phyloP scores from a whole-genome alignment of 176 grass and related monocot genomes.

The Rhynchospora tenuis region DNA sequence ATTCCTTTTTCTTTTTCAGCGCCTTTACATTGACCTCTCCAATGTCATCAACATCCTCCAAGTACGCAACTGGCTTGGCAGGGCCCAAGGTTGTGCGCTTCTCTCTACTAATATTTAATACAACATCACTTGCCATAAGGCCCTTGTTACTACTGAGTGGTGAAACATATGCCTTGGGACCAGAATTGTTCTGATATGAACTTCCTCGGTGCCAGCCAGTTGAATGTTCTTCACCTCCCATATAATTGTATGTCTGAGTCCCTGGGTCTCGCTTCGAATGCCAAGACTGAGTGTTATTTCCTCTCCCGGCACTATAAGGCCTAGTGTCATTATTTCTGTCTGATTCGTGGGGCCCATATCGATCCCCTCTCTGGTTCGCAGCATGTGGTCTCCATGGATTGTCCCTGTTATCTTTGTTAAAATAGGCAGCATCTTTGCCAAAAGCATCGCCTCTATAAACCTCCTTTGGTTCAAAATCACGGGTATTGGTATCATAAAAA shows the following conservation, averaged over 20 bases:
- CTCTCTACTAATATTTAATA: constrained; percentile 51
- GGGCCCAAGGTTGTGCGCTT: constrained; percentile 31
- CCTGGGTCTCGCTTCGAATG: constrained; percentile 28
- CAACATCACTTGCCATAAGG: constrained; percentile 29
- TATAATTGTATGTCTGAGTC: constrained; percentile 31
- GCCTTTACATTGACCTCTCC: constrained; percentile 50
- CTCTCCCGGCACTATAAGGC: constrained; percentile 58
- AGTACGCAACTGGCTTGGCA: constrained; percentile 33
- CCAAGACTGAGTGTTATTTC: constrained; percentile 44
- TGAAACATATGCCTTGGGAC: constrained; percentile 43
- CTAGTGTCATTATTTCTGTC: constrained; percentile 38
- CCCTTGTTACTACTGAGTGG: constrained; percentile 39
- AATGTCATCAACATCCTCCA: constrained; percentile 67
- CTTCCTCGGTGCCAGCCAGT: constrained; percentile 62
- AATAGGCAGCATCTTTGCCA: constrained; percentile 34
- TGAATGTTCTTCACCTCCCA: constrained; percentile 42
- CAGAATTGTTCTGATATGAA: constrained; percentile 52
- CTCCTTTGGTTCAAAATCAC: constrained; percentile 23
- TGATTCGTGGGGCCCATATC: not conserved
- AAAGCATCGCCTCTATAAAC: constrained; percentile 51
- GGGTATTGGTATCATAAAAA: constrained; percentile 28
- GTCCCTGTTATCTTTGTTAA: constrained; percentile 43
- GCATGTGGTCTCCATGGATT: constrained; percentile 46
- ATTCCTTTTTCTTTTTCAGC: constrained; percentile 87
- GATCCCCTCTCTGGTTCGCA: constrained; percentile 27